phyloP scores from a whole-genome alignment of 169 alveolate genomes.

The Plasmodium yoelii region DNA sequence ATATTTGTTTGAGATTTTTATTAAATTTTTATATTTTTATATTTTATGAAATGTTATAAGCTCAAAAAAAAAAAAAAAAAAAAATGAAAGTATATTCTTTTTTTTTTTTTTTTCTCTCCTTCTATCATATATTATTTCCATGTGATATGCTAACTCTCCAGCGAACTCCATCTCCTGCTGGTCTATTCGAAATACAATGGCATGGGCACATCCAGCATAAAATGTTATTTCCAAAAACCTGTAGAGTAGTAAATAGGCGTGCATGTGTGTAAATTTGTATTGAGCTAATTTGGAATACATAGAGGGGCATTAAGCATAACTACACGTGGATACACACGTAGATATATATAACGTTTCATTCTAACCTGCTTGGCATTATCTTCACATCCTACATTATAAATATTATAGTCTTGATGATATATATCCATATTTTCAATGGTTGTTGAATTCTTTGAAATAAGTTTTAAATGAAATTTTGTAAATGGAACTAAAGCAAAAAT shows the following conservation, averaged over 20 bases:
- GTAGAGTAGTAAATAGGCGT: conserved; percentile 60
- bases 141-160: conserved; percentile 84
- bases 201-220: conserved; percentile 92
- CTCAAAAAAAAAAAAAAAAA: background rate
- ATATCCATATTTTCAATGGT: conserved; percentile 91
- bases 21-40: background rate
- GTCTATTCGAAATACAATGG: conserved; percentile 88
- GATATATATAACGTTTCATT: background rate
- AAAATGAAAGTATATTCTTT: no score
- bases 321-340: background rate
- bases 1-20: background rate
- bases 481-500: conserved; percentile 89
- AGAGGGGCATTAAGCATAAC: background rate
- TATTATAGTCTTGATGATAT: conserved; percentile 84
- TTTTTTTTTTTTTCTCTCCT: background rate
- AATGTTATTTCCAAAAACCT: conserved; percentile 90
- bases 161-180: conserved; percentile 93
- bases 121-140: conserved; percentile 23
- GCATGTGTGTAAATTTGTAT: background rate
- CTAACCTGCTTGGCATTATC: conserved; percentile 82
- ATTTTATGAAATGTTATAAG: background rate
- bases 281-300: background rate
- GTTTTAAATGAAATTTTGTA: conserved; percentile 87
- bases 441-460: conserved; percentile 86
- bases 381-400: conserved; percentile 89